A percentile compares a stretch with the other conserved stretches of the same genome.
Conservation (phyloP, 352 stramenopile species). For the Blastocystis sp. region DNA sequence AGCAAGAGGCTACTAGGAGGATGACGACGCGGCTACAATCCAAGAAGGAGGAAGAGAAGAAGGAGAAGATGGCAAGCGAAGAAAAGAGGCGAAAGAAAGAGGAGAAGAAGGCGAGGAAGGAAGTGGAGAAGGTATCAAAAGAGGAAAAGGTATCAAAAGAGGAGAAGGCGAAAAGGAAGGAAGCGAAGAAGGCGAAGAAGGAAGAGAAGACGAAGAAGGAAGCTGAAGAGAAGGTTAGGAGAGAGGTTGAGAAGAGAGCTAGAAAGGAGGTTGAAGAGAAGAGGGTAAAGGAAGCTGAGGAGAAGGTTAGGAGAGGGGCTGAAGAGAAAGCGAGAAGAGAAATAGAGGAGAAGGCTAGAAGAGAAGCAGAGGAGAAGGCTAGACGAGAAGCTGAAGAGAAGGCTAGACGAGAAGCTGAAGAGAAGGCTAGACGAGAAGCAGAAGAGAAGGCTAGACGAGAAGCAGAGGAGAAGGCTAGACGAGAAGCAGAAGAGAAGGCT, state of each 20-base stretch:
- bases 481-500: background rate
- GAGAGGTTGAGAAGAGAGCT: background rate
- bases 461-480: background rate
- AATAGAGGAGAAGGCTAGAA: background rate
- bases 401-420: conserved; percentile 17
- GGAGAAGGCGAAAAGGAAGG: background rate
- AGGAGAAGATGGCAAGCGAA: background rate
- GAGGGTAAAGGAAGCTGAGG: background rate
- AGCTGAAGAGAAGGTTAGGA: background rate
- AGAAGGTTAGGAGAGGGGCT: background rate
- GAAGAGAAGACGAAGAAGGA: background rate
- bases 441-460: background rate
- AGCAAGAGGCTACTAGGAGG: background rate
- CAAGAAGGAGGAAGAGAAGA: background rate
- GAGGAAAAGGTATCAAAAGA: background rate
- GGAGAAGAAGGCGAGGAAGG: background rate
- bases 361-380: background rate
- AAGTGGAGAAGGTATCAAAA: background rate
- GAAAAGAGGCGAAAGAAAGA: background rate
- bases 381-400: background rate
- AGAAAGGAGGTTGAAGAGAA: background rate
- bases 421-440: background rate
- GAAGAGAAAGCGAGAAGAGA: background rate
- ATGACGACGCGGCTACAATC: background rate
- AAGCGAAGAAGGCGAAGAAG: background rate